Evolutionary conservation across 2,329 filamentous ascomycete genomes (phyloP).

Genomic region (Chaetothyriales sp.): DNA sequence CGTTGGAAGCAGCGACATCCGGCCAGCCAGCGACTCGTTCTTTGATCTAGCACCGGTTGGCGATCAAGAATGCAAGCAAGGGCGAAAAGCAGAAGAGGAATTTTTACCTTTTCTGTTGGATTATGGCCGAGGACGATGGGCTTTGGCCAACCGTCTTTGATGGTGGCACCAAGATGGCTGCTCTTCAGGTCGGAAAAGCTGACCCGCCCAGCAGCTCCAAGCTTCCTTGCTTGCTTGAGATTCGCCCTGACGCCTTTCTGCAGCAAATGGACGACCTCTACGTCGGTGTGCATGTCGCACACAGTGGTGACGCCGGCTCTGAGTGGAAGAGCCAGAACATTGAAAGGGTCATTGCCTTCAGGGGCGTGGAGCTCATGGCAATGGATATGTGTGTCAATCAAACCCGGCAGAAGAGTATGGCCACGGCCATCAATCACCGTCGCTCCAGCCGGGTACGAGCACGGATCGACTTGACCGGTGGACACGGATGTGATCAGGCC

Average conservation of each 20-base stretch:
- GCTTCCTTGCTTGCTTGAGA: conserved; percentile 7
- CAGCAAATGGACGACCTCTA: conserved; percentile 8
- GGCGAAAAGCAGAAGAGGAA: not conserved
- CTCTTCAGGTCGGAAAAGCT: conserved; percentile 32
- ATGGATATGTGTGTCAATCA: conserved; percentile 17
- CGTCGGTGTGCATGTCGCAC: conserved; percentile 16
- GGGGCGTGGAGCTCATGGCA: conserved; percentile 11
- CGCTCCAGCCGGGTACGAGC: conserved; percentile 6
- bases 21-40: conserved; percentile 34
- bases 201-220: conserved; percentile 5
- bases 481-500: conserved; percentile 14
- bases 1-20: conserved; percentile 29
- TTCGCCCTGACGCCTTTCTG: conserved; percentile 8
- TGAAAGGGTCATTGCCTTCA: conserved; percentile 7
- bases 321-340: conserved; percentile 10
- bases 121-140: conserved; percentile 11
- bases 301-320: conserved; percentile 16
- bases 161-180: conserved; percentile 34
- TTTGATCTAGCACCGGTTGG: conserved; percentile 9
- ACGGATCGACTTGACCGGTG: conserved; percentile 1
- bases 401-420: conserved; percentile 14
- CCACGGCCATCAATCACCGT: conserved; percentile 14
- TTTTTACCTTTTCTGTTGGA: conserved; percentile 19
- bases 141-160: conserved; percentile 30
- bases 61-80: not conserved